These are phyloP conservation scores for Verticillium nonalfalfae DNA, from an alignment of 2,329 filamentous ascomycete genomes.

Conservation along the genomic window DNA sequence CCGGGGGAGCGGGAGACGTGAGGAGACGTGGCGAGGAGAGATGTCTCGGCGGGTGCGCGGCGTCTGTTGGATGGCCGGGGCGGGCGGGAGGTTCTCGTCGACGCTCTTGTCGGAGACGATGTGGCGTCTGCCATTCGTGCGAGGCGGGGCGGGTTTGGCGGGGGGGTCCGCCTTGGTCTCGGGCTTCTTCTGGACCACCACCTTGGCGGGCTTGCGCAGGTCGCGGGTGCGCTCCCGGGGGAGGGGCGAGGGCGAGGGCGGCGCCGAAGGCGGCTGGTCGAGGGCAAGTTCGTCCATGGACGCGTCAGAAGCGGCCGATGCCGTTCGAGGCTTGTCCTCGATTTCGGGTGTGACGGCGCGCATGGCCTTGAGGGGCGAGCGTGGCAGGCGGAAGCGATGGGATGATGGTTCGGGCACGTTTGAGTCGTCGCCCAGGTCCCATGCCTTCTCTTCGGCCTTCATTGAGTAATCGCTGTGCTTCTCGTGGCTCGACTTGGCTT, in stretches of 20 bases:
- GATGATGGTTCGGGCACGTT: conserved; percentile 22
- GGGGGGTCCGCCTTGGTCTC: not conserved
- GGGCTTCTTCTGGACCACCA: not conserved
- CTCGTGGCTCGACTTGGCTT: conserved; percentile 10
- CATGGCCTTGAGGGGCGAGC: conserved; percentile 23
- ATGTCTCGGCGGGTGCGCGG: conserved; percentile 6
- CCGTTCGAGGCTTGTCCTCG: conserved; percentile 5
- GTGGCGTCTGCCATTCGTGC: not conserved
- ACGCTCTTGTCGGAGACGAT: conserved; percentile 5
- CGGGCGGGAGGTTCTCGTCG: conserved; percentile 11
- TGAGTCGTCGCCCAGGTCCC: conserved; percentile 28
- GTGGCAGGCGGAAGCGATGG: conserved; percentile 21
- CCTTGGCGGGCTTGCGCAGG: not conserved
- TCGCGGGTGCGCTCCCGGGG: not conserved
- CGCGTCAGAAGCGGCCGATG: conserved; percentile 14
- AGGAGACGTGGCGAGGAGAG: conserved; percentile 19
- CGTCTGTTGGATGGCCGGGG: conserved; percentile 9
- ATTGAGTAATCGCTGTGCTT: conserved; percentile 36
- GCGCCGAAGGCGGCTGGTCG: conserved; percentile 4
- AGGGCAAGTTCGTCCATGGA: conserved; percentile 17
- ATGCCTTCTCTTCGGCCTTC: conserved; percentile 40
- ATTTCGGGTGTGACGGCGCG: conserved; percentile 1
- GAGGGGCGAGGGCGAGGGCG: conserved; percentile 1
- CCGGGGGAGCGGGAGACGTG: conserved; percentile 27
- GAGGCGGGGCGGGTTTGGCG: not conserved